These are phyloP conservation scores for Medakamo hakoo DNA, from an alignment of 139 green algal genomes.

Conservation along the genomic window DNA sequence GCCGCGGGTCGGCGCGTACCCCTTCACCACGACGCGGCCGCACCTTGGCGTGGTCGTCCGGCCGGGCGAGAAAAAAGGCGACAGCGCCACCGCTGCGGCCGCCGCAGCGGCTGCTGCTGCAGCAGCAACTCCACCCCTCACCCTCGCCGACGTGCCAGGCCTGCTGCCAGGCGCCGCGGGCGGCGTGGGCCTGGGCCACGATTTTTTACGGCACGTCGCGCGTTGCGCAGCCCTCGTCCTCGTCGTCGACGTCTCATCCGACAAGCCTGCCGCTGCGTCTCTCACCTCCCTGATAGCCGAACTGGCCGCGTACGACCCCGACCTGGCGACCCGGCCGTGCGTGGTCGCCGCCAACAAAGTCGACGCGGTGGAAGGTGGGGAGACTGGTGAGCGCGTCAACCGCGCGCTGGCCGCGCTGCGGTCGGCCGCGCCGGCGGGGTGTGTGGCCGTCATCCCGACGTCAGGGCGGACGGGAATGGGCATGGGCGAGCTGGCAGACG, in stretches of 20 bases:
- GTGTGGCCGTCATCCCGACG: too few relatives aligned
- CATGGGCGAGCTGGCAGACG: neutral
- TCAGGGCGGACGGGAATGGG: neutral
- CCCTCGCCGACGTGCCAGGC: constrained; percentile 49
- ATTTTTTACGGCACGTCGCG: constrained; percentile 55
- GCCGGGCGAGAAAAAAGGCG: too few relatives aligned
- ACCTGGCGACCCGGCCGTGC: neutral
- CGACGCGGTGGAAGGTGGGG: neutral
- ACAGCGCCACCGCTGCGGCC: too few relatives aligned
- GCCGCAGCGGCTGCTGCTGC: neutral
- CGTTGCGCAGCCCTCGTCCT: constrained; percentile 27
- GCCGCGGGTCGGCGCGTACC: constrained; percentile 36
- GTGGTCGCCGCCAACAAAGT: neutral
- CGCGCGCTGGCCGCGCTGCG: neutral
- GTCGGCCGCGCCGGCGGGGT: neutral
- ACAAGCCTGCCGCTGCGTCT: too few relatives aligned
- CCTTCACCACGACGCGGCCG: constrained; percentile 63
- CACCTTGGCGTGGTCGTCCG: constrained; percentile 46
- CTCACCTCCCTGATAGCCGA: neutral
- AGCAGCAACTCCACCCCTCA: constrained; percentile 5
- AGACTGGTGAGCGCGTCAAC: neutral
- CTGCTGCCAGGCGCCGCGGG: constrained; percentile 24
- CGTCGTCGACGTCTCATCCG: constrained; percentile 37
- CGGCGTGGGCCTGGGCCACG: constrained; percentile 42
- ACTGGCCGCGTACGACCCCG: neutral